A percentile compares a stretch with the other conserved stretches of the same genome.
These are phyloP conservation scores for Mucor velutinosus DNA, from an alignment of 371 early-diverging fungal species.

Conservation along the genomic window DNA sequence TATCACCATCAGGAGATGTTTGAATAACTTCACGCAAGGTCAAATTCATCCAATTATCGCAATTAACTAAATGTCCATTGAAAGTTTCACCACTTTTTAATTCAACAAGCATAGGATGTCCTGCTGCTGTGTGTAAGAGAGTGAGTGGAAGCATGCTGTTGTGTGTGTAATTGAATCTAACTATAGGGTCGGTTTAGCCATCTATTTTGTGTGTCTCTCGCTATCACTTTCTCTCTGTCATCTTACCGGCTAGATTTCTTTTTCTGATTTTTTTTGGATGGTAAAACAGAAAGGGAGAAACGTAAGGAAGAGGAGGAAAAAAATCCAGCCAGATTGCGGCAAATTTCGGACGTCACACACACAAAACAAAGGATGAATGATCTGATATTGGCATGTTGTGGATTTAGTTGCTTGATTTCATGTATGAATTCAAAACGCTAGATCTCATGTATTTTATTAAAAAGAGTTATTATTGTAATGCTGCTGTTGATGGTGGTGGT, in stretches of 20 bases:
- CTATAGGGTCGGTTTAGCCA: neutral
- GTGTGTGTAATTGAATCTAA: neutral
- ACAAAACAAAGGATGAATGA: neutral
- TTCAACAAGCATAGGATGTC: constrained; percentile 96
- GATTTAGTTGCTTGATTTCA: too few relatives aligned
- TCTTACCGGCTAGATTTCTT: neutral
- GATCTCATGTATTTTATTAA: neutral
- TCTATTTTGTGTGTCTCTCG: neutral
- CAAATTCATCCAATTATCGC: constrained; percentile 98
- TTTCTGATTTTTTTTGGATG: neutral
- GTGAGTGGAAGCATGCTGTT: constrained; percentile 81
- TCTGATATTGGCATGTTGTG: neutral
- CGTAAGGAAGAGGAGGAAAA: neutral
- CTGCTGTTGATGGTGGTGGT: constrained; percentile 7
- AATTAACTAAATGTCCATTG: constrained; percentile 95
- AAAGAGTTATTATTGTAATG: neutral
- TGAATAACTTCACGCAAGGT: constrained; percentile 94
- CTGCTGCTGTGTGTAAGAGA: constrained; percentile 86
- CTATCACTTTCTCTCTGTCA: neutral
- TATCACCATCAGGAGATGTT: constrained; percentile 91
- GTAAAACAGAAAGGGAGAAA: constrained; percentile 6
- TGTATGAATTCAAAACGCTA: too few relatives aligned
- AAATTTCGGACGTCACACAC: constrained; percentile 1
- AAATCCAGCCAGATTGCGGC: neutral
- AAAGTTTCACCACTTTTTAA: constrained; percentile 97